phyloP scores from a whole-genome alignment of 495 filamentous ascomycete species.

The Aspergillus conjunctus region DNA sequence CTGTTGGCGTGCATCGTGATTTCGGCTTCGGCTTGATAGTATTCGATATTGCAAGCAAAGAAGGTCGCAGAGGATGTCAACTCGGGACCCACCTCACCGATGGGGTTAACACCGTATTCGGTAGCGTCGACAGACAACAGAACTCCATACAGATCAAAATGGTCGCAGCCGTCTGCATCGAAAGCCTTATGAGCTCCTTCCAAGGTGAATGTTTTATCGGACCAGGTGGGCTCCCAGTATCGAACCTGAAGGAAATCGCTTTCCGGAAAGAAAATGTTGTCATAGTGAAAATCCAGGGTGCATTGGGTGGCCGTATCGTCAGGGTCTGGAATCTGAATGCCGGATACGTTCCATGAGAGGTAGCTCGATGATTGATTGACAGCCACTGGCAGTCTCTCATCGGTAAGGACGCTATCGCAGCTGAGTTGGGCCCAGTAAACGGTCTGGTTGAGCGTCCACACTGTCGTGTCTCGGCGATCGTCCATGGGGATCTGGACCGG shows the following conservation, averaged over 20 bases:
- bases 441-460: slow-evolving; percentile 43
- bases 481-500: slow-evolving; percentile 40
- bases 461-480: slow-evolving; percentile 27
- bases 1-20: slow-evolving; percentile 47
- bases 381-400: slow-evolving; percentile 28
- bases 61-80: slow-evolving; percentile 35
- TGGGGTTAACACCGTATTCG: background rate
- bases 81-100: slow-evolving; percentile 13
- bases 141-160: slow-evolving; percentile 44
- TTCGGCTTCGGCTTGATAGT: slow-evolving; percentile 35
- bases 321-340: slow-evolving; percentile 26
- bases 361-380: slow-evolving; percentile 26
- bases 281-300: slow-evolving; percentile 37
- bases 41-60: slow-evolving; percentile 42
- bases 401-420: slow-evolving; percentile 30
- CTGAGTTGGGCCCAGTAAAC: slow-evolving; percentile 41
- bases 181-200: slow-evolving; percentile 28
- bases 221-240: slow-evolving; percentile 43
- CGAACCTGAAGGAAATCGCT: slow-evolving; percentile 44
- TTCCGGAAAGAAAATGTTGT: slow-evolving; percentile 34
- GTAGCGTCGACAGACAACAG: slow-evolving; percentile 41
- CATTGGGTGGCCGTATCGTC: slow-evolving; percentile 27
- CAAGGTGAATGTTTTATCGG: slow-evolving; percentile 15
- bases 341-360: slow-evolving; percentile 39
- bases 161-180: slow-evolving; percentile 33